phyloP scores from a whole-genome alignment of 495 filamentous ascomycete genomes.

The Peziza echinospora region DNA sequence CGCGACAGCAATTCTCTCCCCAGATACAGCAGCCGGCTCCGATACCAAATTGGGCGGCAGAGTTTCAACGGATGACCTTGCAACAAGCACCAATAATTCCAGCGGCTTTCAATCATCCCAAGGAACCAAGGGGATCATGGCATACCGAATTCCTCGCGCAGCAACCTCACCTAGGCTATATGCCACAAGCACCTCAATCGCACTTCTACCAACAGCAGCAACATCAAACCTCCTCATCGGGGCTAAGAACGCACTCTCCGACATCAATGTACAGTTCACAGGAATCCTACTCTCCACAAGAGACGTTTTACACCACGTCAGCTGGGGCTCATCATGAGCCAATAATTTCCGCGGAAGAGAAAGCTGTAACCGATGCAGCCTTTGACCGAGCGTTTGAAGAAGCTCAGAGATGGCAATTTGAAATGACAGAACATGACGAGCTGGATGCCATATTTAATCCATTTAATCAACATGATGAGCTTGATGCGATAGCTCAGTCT shows the following conservation, averaged over 20 bases:
- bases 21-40: not conserved
- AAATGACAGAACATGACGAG: slow-evolving; percentile 1
- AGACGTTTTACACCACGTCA: not conserved
- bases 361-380: slow-evolving; percentile 33
- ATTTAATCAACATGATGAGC: not conserved
- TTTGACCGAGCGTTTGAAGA: slow-evolving; percentile 41
- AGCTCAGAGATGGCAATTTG: slow-evolving; percentile 6
- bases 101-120: not conserved
- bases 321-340: not conserved
- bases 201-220: not conserved
- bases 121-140: slow-evolving; percentile 4
- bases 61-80: slow-evolving; percentile 14
- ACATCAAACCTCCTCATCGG: not conserved
- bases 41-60: slow-evolving; percentile 3
- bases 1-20: not conserved
- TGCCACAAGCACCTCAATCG: not conserved
- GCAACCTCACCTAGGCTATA: not conserved
- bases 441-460: not conserved
- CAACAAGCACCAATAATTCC: slow-evolving; percentile 4
- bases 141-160: slow-evolving; percentile 7
- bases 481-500: not conserved
- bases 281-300: not conserved
- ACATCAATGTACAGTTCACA: not conserved
- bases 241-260: slow-evolving; percentile 8
- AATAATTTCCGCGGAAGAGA: slow-evolving; percentile 1